Evolutionary conservation across 148 eudicot genomes (phyloP).

Genomic region (Camellia japonica): DNA sequence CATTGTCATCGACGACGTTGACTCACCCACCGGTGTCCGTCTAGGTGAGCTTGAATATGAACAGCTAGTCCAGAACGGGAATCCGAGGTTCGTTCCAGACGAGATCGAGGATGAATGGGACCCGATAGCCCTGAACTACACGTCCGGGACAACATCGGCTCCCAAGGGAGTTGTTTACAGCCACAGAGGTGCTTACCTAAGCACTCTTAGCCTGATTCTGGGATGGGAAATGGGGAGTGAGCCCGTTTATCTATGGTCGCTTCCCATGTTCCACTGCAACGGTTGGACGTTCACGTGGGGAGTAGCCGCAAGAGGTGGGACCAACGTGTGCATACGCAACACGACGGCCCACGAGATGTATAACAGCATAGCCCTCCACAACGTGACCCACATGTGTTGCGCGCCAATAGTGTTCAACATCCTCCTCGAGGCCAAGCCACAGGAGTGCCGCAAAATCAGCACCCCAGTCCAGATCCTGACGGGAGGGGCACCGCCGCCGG

Average conservation of each 20-base stretch:
- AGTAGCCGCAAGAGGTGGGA: constrained; percentile 86
- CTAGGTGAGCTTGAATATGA: constrained; percentile 68
- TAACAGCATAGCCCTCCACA: constrained; percentile 39
- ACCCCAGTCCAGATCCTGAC: constrained; percentile 57
- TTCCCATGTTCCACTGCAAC: constrained; percentile 98
- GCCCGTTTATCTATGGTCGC: constrained; percentile 81
- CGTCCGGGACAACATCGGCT: constrained; percentile 81
- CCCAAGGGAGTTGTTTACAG: constrained; percentile 90
- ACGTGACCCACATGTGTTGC: constrained; percentile 86
- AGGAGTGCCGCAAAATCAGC: constrained; percentile 28
- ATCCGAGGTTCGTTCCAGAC: constrained; percentile 29
- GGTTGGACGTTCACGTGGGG: constrained; percentile 99
- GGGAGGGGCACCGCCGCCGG: constrained; percentile 89
- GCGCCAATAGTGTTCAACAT: constrained; percentile 76
- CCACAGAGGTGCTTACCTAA: constrained; percentile 84
- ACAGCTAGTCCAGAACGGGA: constrained; percentile 42
- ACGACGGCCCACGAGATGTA: constrained; percentile 61
- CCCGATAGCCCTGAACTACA: constrained; percentile 74
- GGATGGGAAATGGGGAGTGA: constrained; percentile 83
- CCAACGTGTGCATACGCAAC: constrained; percentile 82
- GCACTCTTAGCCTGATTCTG: constrained; percentile 63
- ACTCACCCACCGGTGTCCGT: constrained; percentile 42
- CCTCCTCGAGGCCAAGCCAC: constrained; percentile 49
- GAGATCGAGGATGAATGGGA: constrained; percentile 70
- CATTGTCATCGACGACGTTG: constrained; percentile 58